Percentiles rank a stretch among this genome's conserved stretches.
These are phyloP conservation scores for Penicillium simplicissimum DNA, from an alignment of 495 filamentous ascomycete genomes.

Conservation along the genomic window DNA sequence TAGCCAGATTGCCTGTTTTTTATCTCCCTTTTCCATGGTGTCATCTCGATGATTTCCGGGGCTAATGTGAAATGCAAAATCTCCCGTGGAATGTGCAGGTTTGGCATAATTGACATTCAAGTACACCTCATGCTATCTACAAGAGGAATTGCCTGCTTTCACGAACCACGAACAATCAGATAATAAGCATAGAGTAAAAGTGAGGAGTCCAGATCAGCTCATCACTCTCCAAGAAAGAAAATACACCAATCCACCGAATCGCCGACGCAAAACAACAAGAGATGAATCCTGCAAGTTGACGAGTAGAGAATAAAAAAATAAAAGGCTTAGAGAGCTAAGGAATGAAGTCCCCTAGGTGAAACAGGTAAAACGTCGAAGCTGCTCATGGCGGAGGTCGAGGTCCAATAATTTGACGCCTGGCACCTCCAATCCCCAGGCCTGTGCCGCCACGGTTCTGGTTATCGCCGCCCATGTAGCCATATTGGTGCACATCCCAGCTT, in stretches of 20 bases:
- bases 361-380: background rate
- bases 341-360: conserved; percentile 2
- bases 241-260: conserved; percentile 14
- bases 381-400: conserved; percentile 65
- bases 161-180: background rate
- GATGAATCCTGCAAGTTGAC: background rate
- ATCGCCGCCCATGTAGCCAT: conserved; percentile 83
- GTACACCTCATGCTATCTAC: background rate
- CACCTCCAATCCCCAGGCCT: conserved; percentile 69
- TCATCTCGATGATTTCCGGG: background rate
- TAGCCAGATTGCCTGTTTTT: background rate
- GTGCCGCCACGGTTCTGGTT: conserved; percentile 70
- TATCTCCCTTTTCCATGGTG: background rate
- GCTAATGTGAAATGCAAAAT: background rate
- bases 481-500: conserved; percentile 86
- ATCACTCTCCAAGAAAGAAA: background rate
- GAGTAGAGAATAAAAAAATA: conserved; percentile 6
- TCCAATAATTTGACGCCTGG: conserved; percentile 76
- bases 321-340: background rate
- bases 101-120: background rate
- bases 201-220: background rate
- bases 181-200: background rate
- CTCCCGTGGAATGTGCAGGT: background rate
- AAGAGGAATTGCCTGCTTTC: background rate
- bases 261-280: conserved; percentile 21